A percentile compares a stretch with the other conserved stretches of the same genome.
Evolutionary conservation across 768 basidiomycete genomes (phyloP).

Genomic region (Ephemerocybe angulata): DNA sequence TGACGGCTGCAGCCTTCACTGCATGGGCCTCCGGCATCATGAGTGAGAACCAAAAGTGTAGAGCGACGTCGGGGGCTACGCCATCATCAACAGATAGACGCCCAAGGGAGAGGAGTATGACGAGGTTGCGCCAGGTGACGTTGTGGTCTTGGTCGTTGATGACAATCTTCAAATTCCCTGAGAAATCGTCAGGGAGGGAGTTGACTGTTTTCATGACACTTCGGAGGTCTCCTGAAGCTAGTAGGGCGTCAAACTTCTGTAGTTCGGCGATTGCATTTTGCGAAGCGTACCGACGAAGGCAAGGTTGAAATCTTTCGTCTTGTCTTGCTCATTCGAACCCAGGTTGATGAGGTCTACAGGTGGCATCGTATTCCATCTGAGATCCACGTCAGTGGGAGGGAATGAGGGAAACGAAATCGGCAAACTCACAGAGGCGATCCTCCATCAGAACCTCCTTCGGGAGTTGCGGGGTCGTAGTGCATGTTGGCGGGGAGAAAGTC

Average conservation of each 20-base stretch:
- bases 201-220: conserved; percentile 43
- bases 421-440: conserved; percentile 20
- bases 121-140: not conserved
- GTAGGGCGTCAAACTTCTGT: not conserved
- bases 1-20: too few species aligned
- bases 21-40: not conserved
- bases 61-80: not conserved
- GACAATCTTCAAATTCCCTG: conserved; percentile 35
- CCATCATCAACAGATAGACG: not conserved
- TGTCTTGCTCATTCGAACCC: conserved; percentile 23
- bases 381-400: not conserved
- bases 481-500: too few species aligned
- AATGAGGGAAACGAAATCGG: not conserved
- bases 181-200: conserved; percentile 37
- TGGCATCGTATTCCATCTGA: conserved; percentile 32
- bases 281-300: conserved; percentile 26
- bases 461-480: too few species aligned
- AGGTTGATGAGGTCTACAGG: conserved; percentile 27
- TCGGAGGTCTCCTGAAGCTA: conserved; percentile 50
- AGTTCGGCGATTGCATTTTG: not conserved
- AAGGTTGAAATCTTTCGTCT: conserved; percentile 19
- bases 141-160: too few species aligned
- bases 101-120: not conserved
- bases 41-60: conserved; percentile 1
- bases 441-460: conserved; percentile 12